Percentiles rank a stretch among this genome's conserved stretches.
Conservation (phyloP, 2,329 filamentous ascomycete species). For the Epichloe festucae region DNA sequence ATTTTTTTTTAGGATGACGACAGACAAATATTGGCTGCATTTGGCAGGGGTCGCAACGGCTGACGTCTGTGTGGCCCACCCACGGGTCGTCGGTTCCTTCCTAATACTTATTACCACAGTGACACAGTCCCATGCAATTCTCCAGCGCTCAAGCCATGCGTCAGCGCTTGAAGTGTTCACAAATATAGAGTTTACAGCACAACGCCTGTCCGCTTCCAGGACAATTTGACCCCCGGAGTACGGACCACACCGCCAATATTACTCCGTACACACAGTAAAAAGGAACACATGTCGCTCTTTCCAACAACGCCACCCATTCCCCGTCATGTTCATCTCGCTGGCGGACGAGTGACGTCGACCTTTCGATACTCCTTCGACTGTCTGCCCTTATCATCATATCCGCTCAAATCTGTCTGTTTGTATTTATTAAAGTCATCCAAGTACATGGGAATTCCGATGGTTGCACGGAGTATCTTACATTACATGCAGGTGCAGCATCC, state of each 20-base stretch:
- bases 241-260: background rate
- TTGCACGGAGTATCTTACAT: no score
- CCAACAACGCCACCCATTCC: background rate
- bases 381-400: background rate
- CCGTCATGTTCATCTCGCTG: background rate
- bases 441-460: background rate
- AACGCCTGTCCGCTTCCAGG: background rate
- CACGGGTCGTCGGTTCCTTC: no score
- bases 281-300: background rate
- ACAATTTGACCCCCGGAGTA: background rate
- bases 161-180: background rate
- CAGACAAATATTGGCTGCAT: background rate
- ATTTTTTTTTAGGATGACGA: no score
- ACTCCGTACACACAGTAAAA: background rate
- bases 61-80: no score
- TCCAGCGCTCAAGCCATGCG: no score
- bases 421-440: background rate
- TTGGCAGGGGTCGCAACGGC: background rate
- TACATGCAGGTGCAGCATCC: slow-evolving; percentile 19
- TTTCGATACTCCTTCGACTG: background rate
- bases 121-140: no score
- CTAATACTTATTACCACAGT: no score
- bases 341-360: background rate
- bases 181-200: background rate
- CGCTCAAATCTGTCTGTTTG: background rate